Percentiles rank a stretch among this genome's conserved stretches.
phyloP scores from a whole-genome alignment of 768 basidiomycete genomes.

The Lentinula aciculospora region DNA sequence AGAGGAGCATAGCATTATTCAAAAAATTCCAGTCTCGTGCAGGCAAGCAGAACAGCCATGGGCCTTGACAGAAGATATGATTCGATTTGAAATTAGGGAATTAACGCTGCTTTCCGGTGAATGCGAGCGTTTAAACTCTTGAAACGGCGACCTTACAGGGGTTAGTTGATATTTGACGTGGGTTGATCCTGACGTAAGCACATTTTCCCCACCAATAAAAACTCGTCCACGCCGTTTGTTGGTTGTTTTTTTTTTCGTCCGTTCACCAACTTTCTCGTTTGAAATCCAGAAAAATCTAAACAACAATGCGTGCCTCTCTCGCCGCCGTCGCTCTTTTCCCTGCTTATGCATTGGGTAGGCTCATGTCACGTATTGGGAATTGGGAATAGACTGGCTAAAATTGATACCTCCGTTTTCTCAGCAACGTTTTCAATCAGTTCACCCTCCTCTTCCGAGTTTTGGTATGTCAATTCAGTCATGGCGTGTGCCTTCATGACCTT shows the following conservation, averaged over 20 bases:
- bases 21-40: too few relatives aligned
- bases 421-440: not conserved
- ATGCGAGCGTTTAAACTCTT: not conserved
- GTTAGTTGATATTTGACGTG: not conserved
- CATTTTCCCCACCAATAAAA: not conserved
- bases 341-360: not conserved
- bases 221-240: not conserved
- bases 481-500: not conserved
- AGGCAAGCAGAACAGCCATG: too few relatives aligned
- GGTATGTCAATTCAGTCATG: not conserved
- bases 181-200: not conserved
- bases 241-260: not conserved
- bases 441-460: not conserved
- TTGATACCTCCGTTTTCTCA: not conserved
- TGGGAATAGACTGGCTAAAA: not conserved
- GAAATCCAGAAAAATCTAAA: not conserved
- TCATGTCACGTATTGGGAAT: not conserved
- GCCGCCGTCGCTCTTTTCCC: conserved; percentile 6
- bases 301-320: conserved; percentile 2
- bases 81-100: not conserved
- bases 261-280: not conserved
- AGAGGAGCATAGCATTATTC: too few relatives aligned
- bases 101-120: not conserved
- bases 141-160: not conserved
- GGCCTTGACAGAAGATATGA: not conserved